Evolutionary conservation across 306 rosid species (phyloP), one percentile per base, ranked within the genome.

Genomic region (Dryas octopetala): DNA sequence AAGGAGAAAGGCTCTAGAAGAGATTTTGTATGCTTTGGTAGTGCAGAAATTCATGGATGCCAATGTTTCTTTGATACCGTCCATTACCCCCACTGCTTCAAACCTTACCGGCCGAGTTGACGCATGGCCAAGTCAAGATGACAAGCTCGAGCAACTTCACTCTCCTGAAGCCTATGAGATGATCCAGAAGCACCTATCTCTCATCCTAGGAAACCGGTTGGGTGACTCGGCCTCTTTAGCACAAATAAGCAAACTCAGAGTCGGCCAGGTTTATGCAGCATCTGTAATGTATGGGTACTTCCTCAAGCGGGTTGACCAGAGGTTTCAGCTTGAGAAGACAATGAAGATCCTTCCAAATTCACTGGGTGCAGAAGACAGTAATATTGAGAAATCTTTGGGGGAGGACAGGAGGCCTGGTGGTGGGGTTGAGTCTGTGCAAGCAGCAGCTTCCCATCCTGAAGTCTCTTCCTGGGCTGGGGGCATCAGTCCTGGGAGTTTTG

Each of bases 321-420:
- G 98, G 82, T 93, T 93, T 83, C 98, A 91, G 85, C 90, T 93
- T 52, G 98, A 93, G 91, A 93, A 93, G 97, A 78, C 98, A 1
- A 86, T 91, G 87, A 93, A 91, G 83, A 80, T 80, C 74, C 96
- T 93, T 79, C 92, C 91, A 13, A 77, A 63, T 64, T 71, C 70
- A 38, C 70, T 75, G 46, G 89, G 78, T n/a, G 68, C n/a, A 28
- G 80, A 86, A 58, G 91, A 81, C 19, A 86, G 74, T 70, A 62
- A 63, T 69, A 58, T 82, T 77, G 81, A 75, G 44, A 86, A 64
- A 59, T 48, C 78, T 26, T 17, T 71, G 62, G 73, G 71, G 51
- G 90, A 84, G 16, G 80, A 82, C 16, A 63, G 69, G 70, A 79
- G 82, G 68, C 71, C 80, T 8, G 38, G 14, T 23, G 68, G 62